Evolutionary conservation across 257 asterid species (phyloP).

Genomic region (Orobanche coerulescens): DNA sequence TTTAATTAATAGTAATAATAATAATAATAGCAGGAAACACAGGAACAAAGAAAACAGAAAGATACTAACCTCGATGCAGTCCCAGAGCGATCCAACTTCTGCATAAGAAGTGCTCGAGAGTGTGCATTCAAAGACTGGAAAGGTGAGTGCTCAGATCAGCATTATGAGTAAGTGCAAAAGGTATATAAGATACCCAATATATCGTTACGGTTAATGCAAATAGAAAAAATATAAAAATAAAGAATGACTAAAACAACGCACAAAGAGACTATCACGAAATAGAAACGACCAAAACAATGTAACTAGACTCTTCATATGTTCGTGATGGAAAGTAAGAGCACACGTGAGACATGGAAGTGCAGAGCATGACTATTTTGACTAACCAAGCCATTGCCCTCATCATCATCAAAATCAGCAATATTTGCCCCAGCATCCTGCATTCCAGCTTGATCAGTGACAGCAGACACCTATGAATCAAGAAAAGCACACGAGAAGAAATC

Average conservation of each 20-base stretch:
- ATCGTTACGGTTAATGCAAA: not conserved
- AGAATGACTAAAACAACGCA: not conserved
- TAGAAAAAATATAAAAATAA: not conserved
- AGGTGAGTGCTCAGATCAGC: constrained; percentile 19
- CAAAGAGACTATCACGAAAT: not conserved
- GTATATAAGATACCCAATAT: not conserved
- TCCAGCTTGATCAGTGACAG: constrained; percentile 52
- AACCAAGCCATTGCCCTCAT: constrained; percentile 57
- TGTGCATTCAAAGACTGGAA: constrained; percentile 64
- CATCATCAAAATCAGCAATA: constrained; percentile 59
- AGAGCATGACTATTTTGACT: constrained; percentile 23
- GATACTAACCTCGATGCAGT: constrained; percentile 43
- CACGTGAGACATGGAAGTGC: not conserved
- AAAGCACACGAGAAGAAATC: not conserved
- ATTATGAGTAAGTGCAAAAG: constrained; percentile 15
- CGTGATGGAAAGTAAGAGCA: not conserved
- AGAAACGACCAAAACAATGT: not conserved
- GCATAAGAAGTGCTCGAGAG: constrained; percentile 53
- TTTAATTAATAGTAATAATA: not conserved
- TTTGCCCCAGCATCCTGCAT: constrained; percentile 52
- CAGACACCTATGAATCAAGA: constrained; percentile 45
- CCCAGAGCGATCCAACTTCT: constrained; percentile 55
- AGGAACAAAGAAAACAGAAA: too few relatives aligned
- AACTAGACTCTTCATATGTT: not conserved
- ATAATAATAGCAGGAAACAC: too few relatives aligned